These are phyloP conservation scores for Aspergillus diversus DNA, from an alignment of 495 filamentous ascomycete species.

Conservation along the genomic window DNA sequence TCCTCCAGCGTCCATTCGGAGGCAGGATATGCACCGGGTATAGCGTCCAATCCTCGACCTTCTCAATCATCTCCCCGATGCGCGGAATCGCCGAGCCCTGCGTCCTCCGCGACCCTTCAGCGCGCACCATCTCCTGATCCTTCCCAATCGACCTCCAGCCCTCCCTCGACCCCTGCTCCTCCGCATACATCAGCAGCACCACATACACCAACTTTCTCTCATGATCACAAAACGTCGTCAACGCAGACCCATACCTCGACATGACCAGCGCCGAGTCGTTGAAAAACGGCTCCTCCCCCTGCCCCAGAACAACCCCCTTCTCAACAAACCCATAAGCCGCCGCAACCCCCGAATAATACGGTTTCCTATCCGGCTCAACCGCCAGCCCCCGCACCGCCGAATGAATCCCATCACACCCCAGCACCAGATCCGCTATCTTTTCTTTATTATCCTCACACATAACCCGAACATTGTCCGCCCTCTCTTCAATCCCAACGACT, in stretches of 20 bases:
- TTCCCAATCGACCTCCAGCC: conserved; percentile 2
- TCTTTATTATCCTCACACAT: conserved; percentile 46
- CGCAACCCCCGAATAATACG: conserved; percentile 6
- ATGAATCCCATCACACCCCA: conserved; percentile 60
- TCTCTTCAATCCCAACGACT: conserved; percentile 20
- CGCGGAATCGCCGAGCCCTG: conserved; percentile 29
- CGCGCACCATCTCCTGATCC: background rate
- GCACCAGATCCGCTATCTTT: conserved; percentile 46
- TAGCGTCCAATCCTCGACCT: conserved; percentile 49
- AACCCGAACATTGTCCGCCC: conserved; percentile 28
- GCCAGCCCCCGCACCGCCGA: conserved; percentile 48
- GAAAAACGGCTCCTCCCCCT: background rate
- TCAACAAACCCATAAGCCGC: conserved; percentile 2
- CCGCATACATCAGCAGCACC: conserved; percentile 3
- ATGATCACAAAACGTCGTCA: conserved; percentile 8
- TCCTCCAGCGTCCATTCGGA: conserved; percentile 47
- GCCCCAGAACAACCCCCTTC: background rate
- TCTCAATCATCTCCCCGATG: conserved; percentile 44
- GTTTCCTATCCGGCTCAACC: conserved; percentile 26
- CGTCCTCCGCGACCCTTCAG: conserved; percentile 1
- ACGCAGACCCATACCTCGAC: conserved; percentile 6
- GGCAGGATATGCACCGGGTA: conserved; percentile 54
- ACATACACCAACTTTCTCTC: conserved; percentile 8
- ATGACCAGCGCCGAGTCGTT: background rate
- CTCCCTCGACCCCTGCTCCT: background rate